Conservation (phyloP, 1,284 basidiomycete genomes). For the Fereydounia khargensis region DNA sequence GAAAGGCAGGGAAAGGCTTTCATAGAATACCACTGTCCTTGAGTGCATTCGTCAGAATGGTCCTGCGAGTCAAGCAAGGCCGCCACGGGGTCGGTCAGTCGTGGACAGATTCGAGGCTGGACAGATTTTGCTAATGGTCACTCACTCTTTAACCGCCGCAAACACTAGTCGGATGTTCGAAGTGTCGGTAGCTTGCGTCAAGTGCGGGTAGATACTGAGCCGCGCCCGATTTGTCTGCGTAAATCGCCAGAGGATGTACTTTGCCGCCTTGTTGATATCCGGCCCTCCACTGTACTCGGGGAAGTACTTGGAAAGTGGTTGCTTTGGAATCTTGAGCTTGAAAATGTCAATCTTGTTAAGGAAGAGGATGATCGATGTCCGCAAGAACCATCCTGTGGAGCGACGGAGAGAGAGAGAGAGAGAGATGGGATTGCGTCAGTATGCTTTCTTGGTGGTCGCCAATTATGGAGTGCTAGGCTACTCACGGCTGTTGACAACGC, state of each 20-base stretch:
- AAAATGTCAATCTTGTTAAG: conserved; percentile 95
- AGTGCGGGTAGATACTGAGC: conserved; percentile 52
- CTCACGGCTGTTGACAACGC: conserved; percentile 73
- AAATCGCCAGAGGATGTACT: conserved; percentile 95
- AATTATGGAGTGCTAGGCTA: too few relatives aligned
- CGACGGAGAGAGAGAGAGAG: conserved; percentile 58
- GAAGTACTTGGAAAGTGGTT: conserved; percentile 82
- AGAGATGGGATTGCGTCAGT: too few relatives aligned
- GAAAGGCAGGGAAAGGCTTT: neutral
- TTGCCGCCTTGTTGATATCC: conserved; percentile 96
- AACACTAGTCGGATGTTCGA: conserved; percentile 81
- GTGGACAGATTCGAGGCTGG: too few relatives aligned
- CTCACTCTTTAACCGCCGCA: conserved; percentile 84
- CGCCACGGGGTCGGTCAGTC: neutral
- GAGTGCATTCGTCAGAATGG: conserved; percentile 39
- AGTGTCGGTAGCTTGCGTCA: conserved; percentile 66
- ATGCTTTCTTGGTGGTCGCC: too few relatives aligned
- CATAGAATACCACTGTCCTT: conserved; percentile 41
- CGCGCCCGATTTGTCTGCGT: conserved; percentile 80
- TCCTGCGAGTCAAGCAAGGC: neutral
- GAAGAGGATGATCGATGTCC: conserved; percentile 77
- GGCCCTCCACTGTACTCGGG: conserved; percentile 85
- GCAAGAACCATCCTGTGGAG: conserved; percentile 94
- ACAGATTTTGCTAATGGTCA: too few relatives aligned
- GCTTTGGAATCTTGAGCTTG: conserved; percentile 76